Conservation (phyloP, 345 rosid genomes). For the Eucalyptus melliodora region DNA sequence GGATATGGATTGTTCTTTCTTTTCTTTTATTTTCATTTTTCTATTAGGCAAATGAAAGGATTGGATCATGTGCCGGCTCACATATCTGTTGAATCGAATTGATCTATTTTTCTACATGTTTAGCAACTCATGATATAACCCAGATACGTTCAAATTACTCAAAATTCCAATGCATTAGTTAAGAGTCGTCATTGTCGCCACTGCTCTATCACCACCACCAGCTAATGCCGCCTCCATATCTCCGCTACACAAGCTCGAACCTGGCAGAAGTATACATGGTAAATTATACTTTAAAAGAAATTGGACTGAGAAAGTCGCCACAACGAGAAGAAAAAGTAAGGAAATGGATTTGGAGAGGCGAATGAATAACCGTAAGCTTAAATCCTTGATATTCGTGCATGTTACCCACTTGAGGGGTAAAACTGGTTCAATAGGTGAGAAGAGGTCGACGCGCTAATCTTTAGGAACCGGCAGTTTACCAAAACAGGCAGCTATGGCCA, state of each 20-base stretch:
- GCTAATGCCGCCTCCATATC: not conserved
- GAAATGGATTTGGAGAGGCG: not conserved
- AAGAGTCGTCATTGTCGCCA: not conserved
- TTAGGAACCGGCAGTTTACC: not conserved
- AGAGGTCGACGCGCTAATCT: not conserved
- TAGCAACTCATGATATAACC: not conserved
- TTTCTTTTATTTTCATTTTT: rapidly evolving
- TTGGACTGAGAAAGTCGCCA: not conserved
- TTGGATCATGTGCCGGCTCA: not conserved
- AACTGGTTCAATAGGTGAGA: not conserved
- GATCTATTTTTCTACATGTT: not conserved
- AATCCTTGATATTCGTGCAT: not conserved
- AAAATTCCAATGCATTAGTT: not conserved
- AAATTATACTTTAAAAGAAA: not conserved
- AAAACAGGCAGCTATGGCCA: not conserved
- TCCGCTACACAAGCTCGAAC: not conserved
- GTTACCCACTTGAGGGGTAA: not conserved
- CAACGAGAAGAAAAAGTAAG: not conserved
- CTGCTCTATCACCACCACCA: not conserved
- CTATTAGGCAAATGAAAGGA: not conserved
- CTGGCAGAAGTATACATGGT: not conserved
- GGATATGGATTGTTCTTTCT: not conserved
- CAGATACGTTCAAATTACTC: not conserved
- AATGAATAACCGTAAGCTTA: not conserved
- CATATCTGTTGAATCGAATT: not conserved